A percentile compares a stretch with the other conserved stretches of the same genome.
These are phyloP conservation scores for Vitis hybrid DNA, from an alignment of 177 flowering plant species.

Conservation along the genomic window DNA sequence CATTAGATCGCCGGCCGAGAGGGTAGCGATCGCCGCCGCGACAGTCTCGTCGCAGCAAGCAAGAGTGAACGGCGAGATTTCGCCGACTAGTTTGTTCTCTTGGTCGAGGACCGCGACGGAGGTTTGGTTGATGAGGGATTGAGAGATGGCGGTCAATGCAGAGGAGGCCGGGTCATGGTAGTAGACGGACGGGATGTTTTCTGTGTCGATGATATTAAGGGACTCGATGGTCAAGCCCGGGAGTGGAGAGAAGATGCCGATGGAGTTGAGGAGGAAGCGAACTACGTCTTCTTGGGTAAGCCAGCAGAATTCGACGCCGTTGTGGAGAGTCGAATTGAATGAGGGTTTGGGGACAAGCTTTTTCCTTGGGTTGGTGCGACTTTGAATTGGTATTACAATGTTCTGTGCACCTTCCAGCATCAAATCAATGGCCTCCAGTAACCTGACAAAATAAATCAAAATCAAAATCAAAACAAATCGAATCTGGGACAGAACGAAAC, in stretches of 20 bases:
- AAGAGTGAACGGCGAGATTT: constrained; percentile 49
- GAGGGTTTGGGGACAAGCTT: constrained; percentile 24
- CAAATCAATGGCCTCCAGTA: constrained; percentile 53
- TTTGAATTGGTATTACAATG: constrained; percentile 44
- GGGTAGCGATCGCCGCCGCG: constrained; percentile 44
- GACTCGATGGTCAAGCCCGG: constrained; percentile 33
- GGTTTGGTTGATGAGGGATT: constrained; percentile 29
- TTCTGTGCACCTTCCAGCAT: constrained; percentile 56
- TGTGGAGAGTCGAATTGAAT: constrained; percentile 17
- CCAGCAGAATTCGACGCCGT: constrained; percentile 49
- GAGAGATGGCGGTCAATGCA: constrained; percentile 31
- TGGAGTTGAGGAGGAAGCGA: constrained; percentile 48
- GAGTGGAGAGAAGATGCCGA: constrained; percentile 40
- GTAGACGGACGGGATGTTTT: constrained; percentile 29
- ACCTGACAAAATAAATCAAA: constrained; percentile 24
- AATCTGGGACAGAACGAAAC: not conserved
- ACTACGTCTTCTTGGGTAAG: constrained; percentile 59
- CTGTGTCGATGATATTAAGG: constrained; percentile 36
- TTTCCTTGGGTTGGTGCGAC: constrained; percentile 12
- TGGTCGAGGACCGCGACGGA: constrained; percentile 51
- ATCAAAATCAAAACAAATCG: not conserved
- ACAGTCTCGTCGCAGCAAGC: constrained; percentile 40
- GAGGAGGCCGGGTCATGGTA: constrained; percentile 38
- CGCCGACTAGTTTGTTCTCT: constrained; percentile 42
- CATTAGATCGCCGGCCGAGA: constrained; percentile 57